These are phyloP conservation scores for Physocladia obscura DNA, from an alignment of 192 early-diverging fungal genomes.

Conservation along the genomic window DNA sequence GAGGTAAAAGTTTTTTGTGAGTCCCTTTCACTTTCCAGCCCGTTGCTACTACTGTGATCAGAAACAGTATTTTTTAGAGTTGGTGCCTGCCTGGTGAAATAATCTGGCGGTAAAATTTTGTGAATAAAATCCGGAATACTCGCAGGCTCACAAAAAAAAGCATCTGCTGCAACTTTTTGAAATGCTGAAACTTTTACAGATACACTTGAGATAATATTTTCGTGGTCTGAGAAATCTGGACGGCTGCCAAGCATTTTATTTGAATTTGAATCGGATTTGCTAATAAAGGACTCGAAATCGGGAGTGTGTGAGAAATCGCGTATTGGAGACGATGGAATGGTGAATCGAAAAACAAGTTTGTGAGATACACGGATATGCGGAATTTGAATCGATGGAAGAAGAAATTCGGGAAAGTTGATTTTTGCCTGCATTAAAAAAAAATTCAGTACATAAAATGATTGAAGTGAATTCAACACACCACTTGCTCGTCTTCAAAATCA, in stretches of 20 bases:
- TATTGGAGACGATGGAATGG: not conserved
- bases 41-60: too few relatives aligned
- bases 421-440: not conserved
- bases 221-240: not conserved
- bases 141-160: not conserved
- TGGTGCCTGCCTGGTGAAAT: too few relatives aligned
- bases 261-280: not conserved
- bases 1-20: too few relatives aligned
- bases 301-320: not conserved
- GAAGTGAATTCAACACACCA: not conserved
- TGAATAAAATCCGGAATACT: not conserved
- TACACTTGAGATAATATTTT: not conserved
- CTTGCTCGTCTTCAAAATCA: constrained; percentile 17
- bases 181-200: constrained; percentile 12
- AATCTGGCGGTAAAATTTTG: not conserved
- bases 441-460: not conserved
- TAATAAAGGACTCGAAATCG: not conserved
- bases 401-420: constrained; percentile 22
- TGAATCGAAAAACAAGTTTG: constrained; percentile 16
- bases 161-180: not conserved
- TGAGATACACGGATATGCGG: constrained; percentile 9
- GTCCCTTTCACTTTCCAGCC: too few relatives aligned
- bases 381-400: constrained; percentile 16
- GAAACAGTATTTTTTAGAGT: too few relatives aligned
- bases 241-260: not conserved